Base-by-base conservation (phyloP, 148 eudicot genomes). In the Vaccinium corymbosum region DNA sequence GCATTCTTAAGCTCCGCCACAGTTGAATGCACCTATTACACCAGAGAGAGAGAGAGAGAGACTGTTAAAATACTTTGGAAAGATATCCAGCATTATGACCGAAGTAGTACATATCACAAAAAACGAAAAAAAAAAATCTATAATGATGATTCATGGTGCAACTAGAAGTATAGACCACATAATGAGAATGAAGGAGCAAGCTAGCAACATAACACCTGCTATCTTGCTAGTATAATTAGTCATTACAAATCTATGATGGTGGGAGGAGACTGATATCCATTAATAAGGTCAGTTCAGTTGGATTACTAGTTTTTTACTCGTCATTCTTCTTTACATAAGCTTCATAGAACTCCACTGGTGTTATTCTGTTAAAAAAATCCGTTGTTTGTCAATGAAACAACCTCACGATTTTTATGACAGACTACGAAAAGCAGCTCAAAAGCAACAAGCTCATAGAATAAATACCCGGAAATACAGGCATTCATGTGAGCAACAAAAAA, bases 1-100 rank as follows among this genome's bases (percentile, higher is more conserved):
- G 99, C 99, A 89, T 92, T 95, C 88, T 91, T 89, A 71, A 94
- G 91, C 91, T 97, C 99, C 13, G 92, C 87, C 83, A 97, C 97
- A 14, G 98, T 91, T 72, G 97, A 83, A 49, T 97, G 95, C 88
- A 93, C 94, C 99, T 97, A 84, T 48, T 46, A 84, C 29, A 83
- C 46, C 51, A 29, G 32, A 29, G 32, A 62, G 20, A 72, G 14
- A 51, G 15, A 76, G 57, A 51, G 76, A 52, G 48, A 50, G 48
- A 20, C 9, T 0, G 0, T 19, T 2, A 22, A 22, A 29, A 51
- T 27, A 68, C 49, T 29, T 50, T 15, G 19, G 49, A n/a, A 62
- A 15, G 48, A 27, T 15, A 29, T 64, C 66, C 79, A 72, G 55
- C n/a, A 17, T 53, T 29, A 72, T 11, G 29, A 55, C 14, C 17